These are phyloP conservation scores for Fusarium tanahbumbuense DNA, from an alignment of 2,329 filamentous ascomycete species.

Conservation along the genomic window DNA sequence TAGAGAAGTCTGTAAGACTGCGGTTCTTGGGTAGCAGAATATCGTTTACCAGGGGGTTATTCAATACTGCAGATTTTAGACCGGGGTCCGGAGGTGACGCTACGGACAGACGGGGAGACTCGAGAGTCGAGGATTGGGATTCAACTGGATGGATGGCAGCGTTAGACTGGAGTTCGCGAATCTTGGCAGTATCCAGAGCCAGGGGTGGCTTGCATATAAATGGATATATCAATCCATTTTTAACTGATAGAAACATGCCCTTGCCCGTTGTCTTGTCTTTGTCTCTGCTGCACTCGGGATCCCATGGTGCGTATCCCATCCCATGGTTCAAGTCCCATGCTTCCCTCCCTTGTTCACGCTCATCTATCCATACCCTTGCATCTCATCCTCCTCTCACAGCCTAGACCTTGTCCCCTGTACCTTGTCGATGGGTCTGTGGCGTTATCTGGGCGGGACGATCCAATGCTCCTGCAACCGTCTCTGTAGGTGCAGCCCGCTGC, in stretches of 20 bases:
- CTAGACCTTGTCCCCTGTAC: background rate
- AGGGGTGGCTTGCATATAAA: background rate
- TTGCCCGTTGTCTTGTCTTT: background rate
- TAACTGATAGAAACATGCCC: background rate
- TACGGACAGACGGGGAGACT: background rate
- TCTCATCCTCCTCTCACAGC: background rate
- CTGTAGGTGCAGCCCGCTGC: background rate
- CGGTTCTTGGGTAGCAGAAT: background rate
- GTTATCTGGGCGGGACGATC: slow-evolving; percentile 3
- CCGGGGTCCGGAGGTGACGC: background rate
- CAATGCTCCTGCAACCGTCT: background rate
- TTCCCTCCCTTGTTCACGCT: background rate
- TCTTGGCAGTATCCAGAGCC: background rate
- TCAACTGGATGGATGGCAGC: background rate
- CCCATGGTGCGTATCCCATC: background rate
- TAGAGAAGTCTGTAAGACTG: background rate
- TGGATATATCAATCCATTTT: background rate
- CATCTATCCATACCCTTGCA: background rate
- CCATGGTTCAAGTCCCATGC: background rate
- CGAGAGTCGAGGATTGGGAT: background rate
- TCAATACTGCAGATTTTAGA: background rate
- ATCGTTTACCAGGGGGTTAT: background rate
- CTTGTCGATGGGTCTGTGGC: slow-evolving; percentile 2
- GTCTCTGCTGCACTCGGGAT: background rate
- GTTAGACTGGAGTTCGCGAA: background rate